Evolutionary conservation across 1,284 basidiomycete genomes (phyloP).

Genomic region (Apiotrichum sp.): DNA sequence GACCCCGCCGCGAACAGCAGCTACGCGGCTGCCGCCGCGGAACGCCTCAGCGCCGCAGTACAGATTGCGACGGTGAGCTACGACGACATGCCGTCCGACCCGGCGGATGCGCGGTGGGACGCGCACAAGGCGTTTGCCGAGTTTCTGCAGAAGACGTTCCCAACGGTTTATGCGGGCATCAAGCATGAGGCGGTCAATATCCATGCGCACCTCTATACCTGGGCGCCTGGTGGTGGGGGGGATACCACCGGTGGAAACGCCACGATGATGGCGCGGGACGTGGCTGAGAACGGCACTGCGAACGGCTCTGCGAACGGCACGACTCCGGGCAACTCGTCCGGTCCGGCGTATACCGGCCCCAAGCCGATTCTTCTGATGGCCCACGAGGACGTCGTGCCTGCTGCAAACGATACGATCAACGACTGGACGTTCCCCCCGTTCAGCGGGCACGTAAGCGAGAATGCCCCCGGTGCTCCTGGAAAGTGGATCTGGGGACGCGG

Average conservation of each 20-base stretch:
- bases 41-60: constrained; percentile 39
- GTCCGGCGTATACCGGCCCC: constrained; percentile 25
- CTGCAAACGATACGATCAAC: constrained; percentile 46
- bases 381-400: constrained; percentile 47
- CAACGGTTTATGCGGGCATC: constrained; percentile 36
- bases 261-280: background rate
- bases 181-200: constrained; percentile 47
- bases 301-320: background rate
- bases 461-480: constrained; percentile 19
- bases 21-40: constrained; percentile 36
- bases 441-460: constrained; percentile 44
- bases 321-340: constrained; percentile 33
- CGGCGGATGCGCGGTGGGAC: constrained; percentile 41
- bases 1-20: constrained; percentile 27
- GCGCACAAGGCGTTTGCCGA: constrained; percentile 41
- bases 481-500: constrained; percentile 20
- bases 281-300: too few species aligned
- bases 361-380: background rate
- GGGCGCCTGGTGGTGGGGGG: constrained; percentile 35
- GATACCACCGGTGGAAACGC: constrained; percentile 30
- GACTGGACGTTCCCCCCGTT: constrained; percentile 52
- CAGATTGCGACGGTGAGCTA: constrained; percentile 47
- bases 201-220: constrained; percentile 49
- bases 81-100: constrained; percentile 41
- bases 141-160: constrained; percentile 46